These are phyloP conservation scores for Poa annua DNA, from an alignment of 176 grass and related monocot genomes.

Conservation along the genomic window DNA sequence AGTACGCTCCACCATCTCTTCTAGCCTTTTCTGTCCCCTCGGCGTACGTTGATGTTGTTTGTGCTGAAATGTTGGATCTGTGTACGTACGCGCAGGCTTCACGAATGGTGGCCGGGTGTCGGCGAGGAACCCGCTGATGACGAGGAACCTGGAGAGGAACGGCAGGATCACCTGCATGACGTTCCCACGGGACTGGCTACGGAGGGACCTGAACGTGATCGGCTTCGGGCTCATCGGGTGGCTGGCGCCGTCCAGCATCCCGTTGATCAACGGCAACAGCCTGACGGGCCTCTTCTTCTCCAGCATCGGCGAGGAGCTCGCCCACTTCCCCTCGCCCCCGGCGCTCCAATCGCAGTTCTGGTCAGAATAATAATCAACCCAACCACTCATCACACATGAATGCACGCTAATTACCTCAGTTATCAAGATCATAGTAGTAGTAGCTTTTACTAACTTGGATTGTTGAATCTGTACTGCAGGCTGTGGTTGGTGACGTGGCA, in stretches of 20 bases:
- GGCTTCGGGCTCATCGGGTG: slow-evolving; percentile 94
- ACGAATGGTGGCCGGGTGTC: slow-evolving; percentile 44
- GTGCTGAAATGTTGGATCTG: background rate
- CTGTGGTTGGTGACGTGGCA: slow-evolving; percentile 95
- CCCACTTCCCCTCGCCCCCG: slow-evolving; percentile 87
- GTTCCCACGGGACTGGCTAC: slow-evolving; percentile 87
- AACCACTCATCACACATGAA: background rate
- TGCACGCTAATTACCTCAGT: too few relatives aligned
- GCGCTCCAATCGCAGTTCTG: slow-evolving; percentile 81
- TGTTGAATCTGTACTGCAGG: slow-evolving; percentile 47
- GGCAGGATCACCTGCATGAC: slow-evolving; percentile 78
- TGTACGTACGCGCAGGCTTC: slow-evolving; percentile 43
- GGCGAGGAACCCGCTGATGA: slow-evolving; percentile 62
- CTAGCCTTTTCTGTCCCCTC: too few relatives aligned
- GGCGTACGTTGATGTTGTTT: background rate
- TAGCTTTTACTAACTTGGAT: background rate
- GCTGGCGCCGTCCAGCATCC: slow-evolving; percentile 84
- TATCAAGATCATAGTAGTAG: too few relatives aligned
- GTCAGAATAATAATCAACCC: slow-evolving; percentile 29
- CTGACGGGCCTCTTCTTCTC: slow-evolving; percentile 91
- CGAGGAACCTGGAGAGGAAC: slow-evolving; percentile 58
- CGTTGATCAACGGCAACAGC: slow-evolving; percentile 91
- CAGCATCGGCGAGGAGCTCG: slow-evolving; percentile 87
- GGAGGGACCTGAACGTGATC: slow-evolving; percentile 91
- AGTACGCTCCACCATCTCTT: slow-evolving; percentile 5